Conservation (phyloP, 768 basidiomycete species). For the Coprinopsis cinerea region DNA sequence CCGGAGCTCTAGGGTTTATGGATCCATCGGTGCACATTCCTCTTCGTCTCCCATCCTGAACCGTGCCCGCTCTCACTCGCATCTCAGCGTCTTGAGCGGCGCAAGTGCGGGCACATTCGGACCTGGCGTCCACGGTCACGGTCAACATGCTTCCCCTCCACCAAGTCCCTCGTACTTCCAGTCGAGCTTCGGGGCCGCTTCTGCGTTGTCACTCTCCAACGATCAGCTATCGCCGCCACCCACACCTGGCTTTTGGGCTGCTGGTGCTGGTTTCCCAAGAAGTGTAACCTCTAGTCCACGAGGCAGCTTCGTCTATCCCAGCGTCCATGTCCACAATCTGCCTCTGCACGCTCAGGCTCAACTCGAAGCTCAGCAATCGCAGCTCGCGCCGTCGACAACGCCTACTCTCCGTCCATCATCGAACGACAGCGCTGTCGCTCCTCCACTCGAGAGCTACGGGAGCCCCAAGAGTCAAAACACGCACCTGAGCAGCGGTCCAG, state of each 20-base stretch:
- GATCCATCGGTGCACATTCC: not conserved
- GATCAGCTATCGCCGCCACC: not conserved
- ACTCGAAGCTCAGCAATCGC: not conserved
- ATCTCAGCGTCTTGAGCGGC: not conserved
- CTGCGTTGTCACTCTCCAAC: not conserved
- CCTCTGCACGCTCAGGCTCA: not conserved
- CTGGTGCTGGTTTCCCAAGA: constrained; percentile 4
- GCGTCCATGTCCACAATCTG: not conserved
- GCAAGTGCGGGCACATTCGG: not conserved
- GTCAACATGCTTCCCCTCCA: not conserved
- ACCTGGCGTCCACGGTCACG: not conserved
- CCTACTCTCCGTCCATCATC: too few species aligned
- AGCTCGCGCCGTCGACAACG: too few species aligned
- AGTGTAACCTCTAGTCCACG: constrained; percentile 2
- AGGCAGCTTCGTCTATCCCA: not conserved
- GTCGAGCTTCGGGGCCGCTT: not conserved
- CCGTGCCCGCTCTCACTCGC: not conserved
- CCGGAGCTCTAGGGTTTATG: not conserved
- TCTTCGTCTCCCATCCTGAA: not conserved
- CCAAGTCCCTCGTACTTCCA: not conserved
- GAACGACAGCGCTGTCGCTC: too few species aligned
- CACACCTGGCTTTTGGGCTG: constrained; percentile 1
- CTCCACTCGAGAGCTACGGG: not conserved
- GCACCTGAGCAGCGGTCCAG: not conserved
- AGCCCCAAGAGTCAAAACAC: not conserved